Evolutionary conservation across 139 green algal species (phyloP), one percentile per base, ranked within the genome.

Genomic region (Diplosphaera chodatii): DNA sequence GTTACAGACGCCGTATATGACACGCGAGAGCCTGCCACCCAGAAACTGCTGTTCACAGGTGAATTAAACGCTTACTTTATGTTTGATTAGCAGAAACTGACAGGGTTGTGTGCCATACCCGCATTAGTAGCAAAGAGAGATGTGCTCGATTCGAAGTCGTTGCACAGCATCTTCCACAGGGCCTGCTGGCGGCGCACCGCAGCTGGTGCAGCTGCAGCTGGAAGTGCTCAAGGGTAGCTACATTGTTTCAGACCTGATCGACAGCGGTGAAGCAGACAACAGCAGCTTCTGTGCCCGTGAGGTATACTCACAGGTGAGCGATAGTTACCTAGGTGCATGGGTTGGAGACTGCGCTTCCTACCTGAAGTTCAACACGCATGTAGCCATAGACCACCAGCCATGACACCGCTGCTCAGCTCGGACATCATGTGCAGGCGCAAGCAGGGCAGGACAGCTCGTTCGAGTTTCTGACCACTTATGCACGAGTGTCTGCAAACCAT

Each of bases 381-480:
- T n/a, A n/a, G n/a, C n/a, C n/a, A n/a, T n/a, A n/a, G n/a, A n/a
- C n/a, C n/a, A n/a, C n/a, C n/a, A n/a, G n/a, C n/a, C n/a, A n/a
- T n/a, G 37, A 48, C 37, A 48, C 37, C 37, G 37, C 37, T 20
- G 37, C 37, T 6, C 10, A n/a, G n/a, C n/a, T n/a, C n/a, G n/a
- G n/a, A n/a, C n/a, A n/a, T 6, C 37, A 48, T 48, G 34, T 77
- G 34, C 72, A 32, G 70, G 22, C 32, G 32, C 78, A 81, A 68
- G 72, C 80, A 29, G 48, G 67, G 30, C 64, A 80, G 22, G 68
- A 77, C 1, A 69, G 64, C 21, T 76, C 82, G 21, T 85, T 82
- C 40, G 71, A 78, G 71, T 68, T 80, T 25, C 55, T 75, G 25
- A 74, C 68, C 31, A 30, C 34, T 4, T 82, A 70, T n/a, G 29